Evolutionary conservation across 1,284 basidiomycete species (phyloP).

Genomic region (Lentinula novae-zelandiae): DNA sequence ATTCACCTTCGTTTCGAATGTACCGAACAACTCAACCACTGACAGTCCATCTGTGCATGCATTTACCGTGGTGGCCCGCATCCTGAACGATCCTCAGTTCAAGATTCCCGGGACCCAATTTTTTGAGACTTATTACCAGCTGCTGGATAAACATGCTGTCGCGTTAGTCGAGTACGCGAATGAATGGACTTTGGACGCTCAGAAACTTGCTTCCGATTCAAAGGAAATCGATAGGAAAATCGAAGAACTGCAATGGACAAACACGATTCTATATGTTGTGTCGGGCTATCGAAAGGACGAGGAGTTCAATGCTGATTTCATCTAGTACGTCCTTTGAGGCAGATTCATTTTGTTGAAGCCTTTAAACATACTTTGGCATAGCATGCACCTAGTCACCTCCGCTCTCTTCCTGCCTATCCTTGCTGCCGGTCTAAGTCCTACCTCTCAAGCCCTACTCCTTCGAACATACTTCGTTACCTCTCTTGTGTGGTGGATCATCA

Average conservation of each 20-base stretch:
- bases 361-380: conserved; percentile 32
- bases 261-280: conserved; percentile 38
- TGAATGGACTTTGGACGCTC: conserved; percentile 46
- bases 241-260: conserved; percentile 44
- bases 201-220: conserved; percentile 24
- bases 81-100: conserved; percentile 39
- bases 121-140: conserved; percentile 27
- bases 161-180: conserved; percentile 41
- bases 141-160: conserved; percentile 36
- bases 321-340: conserved; percentile 23
- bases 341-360: conserved; percentile 3
- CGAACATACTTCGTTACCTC: conserved; percentile 37
- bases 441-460: conserved; percentile 36
- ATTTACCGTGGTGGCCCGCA: conserved; percentile 42
- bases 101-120: conserved; percentile 31
- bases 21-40: conserved; percentile 28
- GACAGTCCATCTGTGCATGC: conserved; percentile 33
- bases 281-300: conserved; percentile 34
- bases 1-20: conserved; percentile 13
- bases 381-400: conserved; percentile 55
- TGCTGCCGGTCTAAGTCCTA: conserved; percentile 30
- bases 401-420: conserved; percentile 46
- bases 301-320: conserved; percentile 46
- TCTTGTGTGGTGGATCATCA: conserved; percentile 38
- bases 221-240: conserved; percentile 39